These are phyloP conservation scores for Rubia tinctorum DNA, from an alignment of 305 asterid genomes.

Conservation along the genomic window DNA sequence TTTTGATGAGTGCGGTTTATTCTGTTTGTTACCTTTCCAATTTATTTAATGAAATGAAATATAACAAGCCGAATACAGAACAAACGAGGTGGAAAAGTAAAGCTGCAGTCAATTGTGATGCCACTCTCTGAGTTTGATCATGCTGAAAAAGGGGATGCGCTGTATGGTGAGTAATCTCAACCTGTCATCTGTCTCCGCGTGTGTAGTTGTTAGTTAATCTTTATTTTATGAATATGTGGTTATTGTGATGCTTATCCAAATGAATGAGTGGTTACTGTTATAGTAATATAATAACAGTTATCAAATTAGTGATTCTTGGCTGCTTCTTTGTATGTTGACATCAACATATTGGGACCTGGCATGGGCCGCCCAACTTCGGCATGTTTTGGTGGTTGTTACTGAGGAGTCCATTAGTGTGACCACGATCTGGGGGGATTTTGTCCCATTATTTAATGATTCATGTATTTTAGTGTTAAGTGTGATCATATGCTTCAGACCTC, in stretches of 20 bases:
- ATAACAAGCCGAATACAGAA: conserved; percentile 36
- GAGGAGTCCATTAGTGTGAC: not conserved
- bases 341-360: conserved; percentile 36
- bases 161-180: conserved; percentile 47
- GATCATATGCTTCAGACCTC: not conserved
- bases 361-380: conserved; percentile 15
- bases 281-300: not conserved
- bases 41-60: not conserved
- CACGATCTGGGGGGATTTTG: conserved; percentile 5
- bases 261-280: conserved; percentile 24
- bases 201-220: not conserved
- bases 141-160: conserved; percentile 75
- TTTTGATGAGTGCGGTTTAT: not conserved
- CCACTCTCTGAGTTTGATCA: conserved; percentile 74
- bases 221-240: not conserved
- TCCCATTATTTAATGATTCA: conserved; percentile 15
- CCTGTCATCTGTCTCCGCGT: not conserved
- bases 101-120: conserved; percentile 62
- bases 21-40: not conserved
- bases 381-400: not conserved
- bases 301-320: not conserved
- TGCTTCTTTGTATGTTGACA: conserved; percentile 21
- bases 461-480: conserved; percentile 7
- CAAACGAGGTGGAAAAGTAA: conserved; percentile 83
- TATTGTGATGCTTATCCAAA: conserved; percentile 17